Evolutionary conservation across 768 basidiomycete species (phyloP), one percentile per base, ranked within the genome.

Genomic region (Trametes sanguinea): DNA sequence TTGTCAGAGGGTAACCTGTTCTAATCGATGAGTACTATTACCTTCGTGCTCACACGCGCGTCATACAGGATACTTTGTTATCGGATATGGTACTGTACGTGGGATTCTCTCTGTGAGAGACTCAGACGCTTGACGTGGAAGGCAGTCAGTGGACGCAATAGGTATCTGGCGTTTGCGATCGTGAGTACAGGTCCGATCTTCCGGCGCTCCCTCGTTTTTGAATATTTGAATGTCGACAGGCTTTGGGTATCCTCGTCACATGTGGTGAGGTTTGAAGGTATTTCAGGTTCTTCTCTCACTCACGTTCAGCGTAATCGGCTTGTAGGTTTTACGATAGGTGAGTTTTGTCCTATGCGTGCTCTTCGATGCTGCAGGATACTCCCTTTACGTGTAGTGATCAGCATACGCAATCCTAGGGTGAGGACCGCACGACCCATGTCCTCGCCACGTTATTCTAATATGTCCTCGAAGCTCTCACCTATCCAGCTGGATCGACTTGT

Each of bases 81-180:
- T 22, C 43, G 54, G 22, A 22, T 55, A 6, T 55, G 54, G 54
- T 32, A n/a, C n/a, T 35, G 54, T 46, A 9, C 45, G 54, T 35
- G 2, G 4, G 6, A 4, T 27, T 17, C 27, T 17, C 17, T 13
- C 9, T 5, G 22, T 10, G 4, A 7, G 10, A 2, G 45, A 17
- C 22, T 17, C 45, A 22, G 22, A 22, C 22, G 22, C 22, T 22
- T 29, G 22, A 46, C 11, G 22, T 37, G 16, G 14, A 8, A 7
- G 6, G 9, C 16, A 55, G 54, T 55, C 4, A 55, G 54, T 44
- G 54, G 44, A 8, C 13, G 22, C 8, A 35, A 22, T 30, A 22
- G 43, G 44, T 37, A 22, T 14, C 32, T 55, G 4, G 44, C 44
- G 10, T 22, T n/a, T 22, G 51, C 35, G 14, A 37, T 52, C 35